These are phyloP conservation scores for Leccinum pellstonianum DNA, from an alignment of 768 basidiomycete species.

Conservation along the genomic window DNA sequence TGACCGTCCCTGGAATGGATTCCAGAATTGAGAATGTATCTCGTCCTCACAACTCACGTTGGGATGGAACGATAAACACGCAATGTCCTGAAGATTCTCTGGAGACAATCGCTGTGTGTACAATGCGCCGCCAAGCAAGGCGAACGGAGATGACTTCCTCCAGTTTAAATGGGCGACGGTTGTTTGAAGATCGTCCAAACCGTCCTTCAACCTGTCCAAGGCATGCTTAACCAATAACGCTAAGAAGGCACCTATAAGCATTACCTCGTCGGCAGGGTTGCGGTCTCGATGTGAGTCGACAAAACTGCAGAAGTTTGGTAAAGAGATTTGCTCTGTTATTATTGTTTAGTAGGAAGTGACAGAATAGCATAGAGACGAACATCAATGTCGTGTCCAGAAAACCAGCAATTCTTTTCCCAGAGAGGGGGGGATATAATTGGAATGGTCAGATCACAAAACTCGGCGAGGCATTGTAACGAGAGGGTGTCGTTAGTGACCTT, in stretches of 20 bases:
- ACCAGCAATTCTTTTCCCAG: constrained; percentile 42
- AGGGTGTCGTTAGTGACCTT: constrained; percentile 62
- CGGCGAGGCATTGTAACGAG: constrained; percentile 49
- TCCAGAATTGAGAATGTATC: background rate
- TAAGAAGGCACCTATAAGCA: background rate
- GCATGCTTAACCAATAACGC: background rate
- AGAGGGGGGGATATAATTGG: constrained; percentile 46
- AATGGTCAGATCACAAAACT: constrained; percentile 48
- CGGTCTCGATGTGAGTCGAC: constrained; percentile 56
- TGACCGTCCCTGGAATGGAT: constrained; percentile 14
- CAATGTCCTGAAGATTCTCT: constrained; percentile 31
- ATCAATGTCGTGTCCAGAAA: constrained; percentile 15
- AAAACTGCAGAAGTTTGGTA: constrained; percentile 60
- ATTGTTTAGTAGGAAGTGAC: constrained; percentile 9
- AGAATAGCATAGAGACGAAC: constrained; percentile 18
- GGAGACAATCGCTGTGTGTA: constrained; percentile 36
- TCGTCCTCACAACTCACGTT: constrained; percentile 16
- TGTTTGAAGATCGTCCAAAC: constrained; percentile 41
- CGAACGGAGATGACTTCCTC: constrained; percentile 52
- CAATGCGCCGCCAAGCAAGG: constrained; percentile 54
- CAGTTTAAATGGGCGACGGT: constrained; percentile 51
- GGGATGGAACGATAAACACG: constrained; percentile 41
- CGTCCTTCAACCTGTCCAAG: constrained; percentile 34
- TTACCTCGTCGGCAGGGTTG: constrained; percentile 60
- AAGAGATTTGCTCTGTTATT: constrained; percentile 30